Conservation (phyloP, 139 green algal species). For the Chlamydomonas sp. region DNA sequence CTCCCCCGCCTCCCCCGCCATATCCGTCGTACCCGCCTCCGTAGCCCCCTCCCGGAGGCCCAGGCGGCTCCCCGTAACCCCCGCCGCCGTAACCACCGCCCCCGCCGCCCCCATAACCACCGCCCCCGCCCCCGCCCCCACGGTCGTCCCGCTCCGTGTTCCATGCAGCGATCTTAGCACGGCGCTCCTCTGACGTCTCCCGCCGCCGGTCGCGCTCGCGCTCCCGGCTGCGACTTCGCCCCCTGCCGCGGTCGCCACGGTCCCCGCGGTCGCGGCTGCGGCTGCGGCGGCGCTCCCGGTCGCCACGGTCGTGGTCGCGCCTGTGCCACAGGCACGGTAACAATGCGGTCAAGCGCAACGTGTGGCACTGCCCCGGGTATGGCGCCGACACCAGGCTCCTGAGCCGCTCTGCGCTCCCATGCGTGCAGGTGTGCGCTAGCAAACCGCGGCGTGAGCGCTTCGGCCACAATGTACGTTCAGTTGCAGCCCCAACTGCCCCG, state of each 20-base stretch:
- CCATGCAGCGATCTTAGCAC: slow-evolving; percentile 81
- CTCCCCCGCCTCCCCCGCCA: too few relatives aligned
- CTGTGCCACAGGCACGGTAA: slow-evolving; percentile 10
- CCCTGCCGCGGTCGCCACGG: slow-evolving; percentile 36
- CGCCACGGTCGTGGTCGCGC: slow-evolving; percentile 30
- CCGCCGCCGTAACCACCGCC: background rate
- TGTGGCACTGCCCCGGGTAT: slow-evolving; percentile 2
- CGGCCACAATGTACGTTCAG: background rate
- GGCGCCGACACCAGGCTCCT: background rate
- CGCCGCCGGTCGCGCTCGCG: slow-evolving; percentile 29
- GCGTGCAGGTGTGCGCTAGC: background rate
- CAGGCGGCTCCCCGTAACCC: background rate
- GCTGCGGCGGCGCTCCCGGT: background rate
- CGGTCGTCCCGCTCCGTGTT: slow-evolving; percentile 59
- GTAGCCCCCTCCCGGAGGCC: too few relatives aligned
- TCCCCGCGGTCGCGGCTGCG: slow-evolving; percentile 19
- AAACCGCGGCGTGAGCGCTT: background rate
- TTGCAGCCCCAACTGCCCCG: background rate
- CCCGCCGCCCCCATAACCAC: background rate
- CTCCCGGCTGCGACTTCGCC: slow-evolving; percentile 36
- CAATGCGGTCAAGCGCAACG: background rate
- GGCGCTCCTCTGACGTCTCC: slow-evolving; percentile 74
- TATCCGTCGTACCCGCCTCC: too few relatives aligned
- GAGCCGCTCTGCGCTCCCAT: background rate
- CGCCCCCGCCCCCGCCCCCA: slow-evolving; percentile 4